These are phyloP conservation scores for Logfia minima DNA, from an alignment of 129 eudicot species.

Conservation along the genomic window DNA sequence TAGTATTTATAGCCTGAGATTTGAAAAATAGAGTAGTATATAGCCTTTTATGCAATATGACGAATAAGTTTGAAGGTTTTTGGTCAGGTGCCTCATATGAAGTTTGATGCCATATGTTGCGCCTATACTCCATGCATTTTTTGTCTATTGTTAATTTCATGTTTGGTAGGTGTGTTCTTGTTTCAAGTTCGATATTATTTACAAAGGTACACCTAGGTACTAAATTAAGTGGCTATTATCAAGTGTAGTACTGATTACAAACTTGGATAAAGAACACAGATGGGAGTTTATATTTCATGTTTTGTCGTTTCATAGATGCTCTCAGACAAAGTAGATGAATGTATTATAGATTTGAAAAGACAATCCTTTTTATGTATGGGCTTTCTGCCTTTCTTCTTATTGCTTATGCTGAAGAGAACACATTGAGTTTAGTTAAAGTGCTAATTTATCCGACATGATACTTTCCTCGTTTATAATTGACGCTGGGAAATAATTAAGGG, in stretches of 20 bases:
- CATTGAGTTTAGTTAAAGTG: background rate
- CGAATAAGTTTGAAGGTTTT: background rate
- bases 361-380: too few species aligned
- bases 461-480: background rate
- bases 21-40: background rate
- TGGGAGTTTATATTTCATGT: background rate
- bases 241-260: constrained; percentile 1
- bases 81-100: background rate
- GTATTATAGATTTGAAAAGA: constrained; percentile 1
- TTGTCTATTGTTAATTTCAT: background rate
- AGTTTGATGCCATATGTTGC: constrained; percentile 7
- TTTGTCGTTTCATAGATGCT: background rate
- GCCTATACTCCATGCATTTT: background rate
- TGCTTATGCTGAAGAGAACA: too few species aligned
- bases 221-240: constrained; percentile 12
- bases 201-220: constrained; percentile 16
- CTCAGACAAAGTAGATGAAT: background rate
- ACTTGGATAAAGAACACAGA: background rate
- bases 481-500: background rate
- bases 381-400: background rate
- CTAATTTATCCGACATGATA: background rate
- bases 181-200: background rate
- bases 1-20: background rate
- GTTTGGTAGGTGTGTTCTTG: background rate
- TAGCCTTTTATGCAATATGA: constrained; percentile 8